Evolutionary conservation across 1,284 basidiomycete species (phyloP).

Genomic region (Ganoderma multipileum): DNA sequence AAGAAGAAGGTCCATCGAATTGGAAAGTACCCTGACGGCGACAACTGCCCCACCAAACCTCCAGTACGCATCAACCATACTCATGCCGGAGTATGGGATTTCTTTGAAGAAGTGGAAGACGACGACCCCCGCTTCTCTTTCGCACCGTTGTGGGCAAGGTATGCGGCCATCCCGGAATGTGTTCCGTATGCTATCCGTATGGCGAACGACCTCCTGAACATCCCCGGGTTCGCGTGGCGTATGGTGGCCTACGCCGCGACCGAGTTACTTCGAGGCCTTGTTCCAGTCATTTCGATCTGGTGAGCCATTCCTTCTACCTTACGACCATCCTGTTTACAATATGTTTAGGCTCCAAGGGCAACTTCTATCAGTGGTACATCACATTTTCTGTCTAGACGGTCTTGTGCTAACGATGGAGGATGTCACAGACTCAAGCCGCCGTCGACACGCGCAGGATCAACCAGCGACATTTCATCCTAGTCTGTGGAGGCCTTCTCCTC

Average conservation of each 20-base stretch:
- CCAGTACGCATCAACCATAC: background rate
- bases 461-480: conserved; percentile 56
- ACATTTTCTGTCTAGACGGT: background rate
- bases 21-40: background rate
- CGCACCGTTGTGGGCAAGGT: conserved; percentile 45
- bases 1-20: background rate
- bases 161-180: too few species aligned
- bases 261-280: conserved; percentile 53
- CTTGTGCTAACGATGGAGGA: background rate
- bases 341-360: conserved; percentile 5
- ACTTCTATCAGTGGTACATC: background rate
- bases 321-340: background rate
- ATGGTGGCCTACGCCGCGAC: conserved; percentile 53
- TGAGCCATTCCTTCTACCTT: conserved; percentile 41
- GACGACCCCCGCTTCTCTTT: conserved; percentile 46
- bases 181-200: conserved; percentile 67
- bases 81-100: conserved; percentile 67
- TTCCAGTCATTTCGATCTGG: conserved; percentile 67
- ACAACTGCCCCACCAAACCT: too few species aligned
- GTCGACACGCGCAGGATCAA: conserved; percentile 69
- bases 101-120: conserved; percentile 64
- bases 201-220: conserved; percentile 64
- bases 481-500: conserved; percentile 59
- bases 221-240: conserved; percentile 57
- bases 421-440: conserved; percentile 56